A percentile compares a stretch with the other conserved stretches of the same genome.
Evolutionary conservation across 2,329 filamentous ascomycete genomes (phyloP).

Genomic region (Claviceps arundinis): DNA sequence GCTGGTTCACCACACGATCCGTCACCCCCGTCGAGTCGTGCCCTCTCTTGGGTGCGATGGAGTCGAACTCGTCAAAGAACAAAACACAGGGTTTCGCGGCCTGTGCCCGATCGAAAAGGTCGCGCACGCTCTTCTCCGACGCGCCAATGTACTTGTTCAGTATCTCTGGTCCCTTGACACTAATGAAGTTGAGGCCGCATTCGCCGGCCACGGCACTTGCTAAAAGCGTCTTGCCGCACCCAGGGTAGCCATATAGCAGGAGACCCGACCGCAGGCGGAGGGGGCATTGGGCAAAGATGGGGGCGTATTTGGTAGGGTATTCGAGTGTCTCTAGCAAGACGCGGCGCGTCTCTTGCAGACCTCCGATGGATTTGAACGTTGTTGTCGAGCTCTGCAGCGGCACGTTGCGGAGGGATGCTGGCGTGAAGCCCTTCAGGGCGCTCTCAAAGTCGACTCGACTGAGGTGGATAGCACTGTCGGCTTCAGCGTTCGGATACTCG

Average conservation of each 20-base stretch:
- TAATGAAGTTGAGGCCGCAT: slow-evolving; percentile 96
- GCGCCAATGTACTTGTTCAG: slow-evolving; percentile 98
- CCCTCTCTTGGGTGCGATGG: slow-evolving; percentile 90
- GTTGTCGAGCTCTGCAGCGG: slow-evolving; percentile 86
- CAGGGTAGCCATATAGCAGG: slow-evolving; percentile 85
- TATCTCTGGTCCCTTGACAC: slow-evolving; percentile 94
- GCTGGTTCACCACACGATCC: slow-evolving; percentile 93
- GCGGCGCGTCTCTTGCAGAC: slow-evolving; percentile 71
- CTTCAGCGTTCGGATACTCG: slow-evolving; percentile 26
- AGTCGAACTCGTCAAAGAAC: slow-evolving; percentile 98
- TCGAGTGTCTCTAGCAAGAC: slow-evolving; percentile 90
- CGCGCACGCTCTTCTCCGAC: slow-evolving; percentile 88
- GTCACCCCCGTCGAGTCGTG: slow-evolving; percentile 98
- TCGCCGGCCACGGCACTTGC: slow-evolving; percentile 96
- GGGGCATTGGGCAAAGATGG: slow-evolving; percentile 92
- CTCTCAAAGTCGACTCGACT: slow-evolving; percentile 65
- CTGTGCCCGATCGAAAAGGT: slow-evolving; percentile 84
- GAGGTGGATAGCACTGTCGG: slow-evolving; percentile 45
- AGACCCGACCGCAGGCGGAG: slow-evolving; percentile 87
- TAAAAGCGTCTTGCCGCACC: slow-evolving; percentile 90
- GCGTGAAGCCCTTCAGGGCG: slow-evolving; percentile 85
- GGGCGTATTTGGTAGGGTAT: slow-evolving; percentile 95
- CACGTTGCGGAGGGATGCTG: slow-evolving; percentile 86
- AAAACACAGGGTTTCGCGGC: slow-evolving; percentile 87
- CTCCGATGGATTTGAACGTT: slow-evolving; percentile 85